Evolutionary conservation across 2,329 filamentous ascomycete genomes (phyloP), one percentile per base, ranked within the genome.

Genomic region (Pseudogymnoascus sp.): DNA sequence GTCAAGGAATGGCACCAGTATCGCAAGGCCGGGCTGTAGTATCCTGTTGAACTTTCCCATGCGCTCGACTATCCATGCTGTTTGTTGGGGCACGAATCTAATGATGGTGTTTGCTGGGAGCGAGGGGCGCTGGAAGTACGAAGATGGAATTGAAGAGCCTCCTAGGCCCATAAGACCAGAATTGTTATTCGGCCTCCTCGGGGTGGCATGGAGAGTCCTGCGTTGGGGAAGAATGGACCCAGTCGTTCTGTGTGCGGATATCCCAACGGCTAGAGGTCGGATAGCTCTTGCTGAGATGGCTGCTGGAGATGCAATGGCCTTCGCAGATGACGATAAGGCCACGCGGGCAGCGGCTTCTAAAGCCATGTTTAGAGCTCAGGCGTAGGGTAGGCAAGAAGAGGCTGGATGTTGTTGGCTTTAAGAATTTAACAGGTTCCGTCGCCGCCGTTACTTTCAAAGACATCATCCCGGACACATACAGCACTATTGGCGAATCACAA

Each of bases 11-110:
- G 95, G 95, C 62, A 95, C 82, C 69, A 99, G 79, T 67, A 99
- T 83, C 21, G 95, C 93, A 66, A 99, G 81, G 64, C 95, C 95
- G 3, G 95, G 95, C 71, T 97, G 86, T 61, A 99, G 80, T 72
- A 99, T 97, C 65, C 93, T 85, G 78, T 91, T 89, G 80, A 96
- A 99, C 77, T 93, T 95, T 72, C 95, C 95, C 95, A 99, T 99
- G 73, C 95, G 93, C 84, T 99, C 95, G 64, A 99, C 95, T 65
- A 99, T 93, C 95, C 95, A 99, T 76, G 95, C 95, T 70, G 93
- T 97, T 80, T 99, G 95, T 78, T 99, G 95, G n/a, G 95, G 95
- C 44, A 99, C 95, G 77, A 97, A 99, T 65, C 93, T 91, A 71
- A 99, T 81, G 67, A 99, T 81, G 3, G 95, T 99, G 78, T 99